Evolutionary conservation across 331 rosid species (phyloP).

Genomic region (Telfairia occidentalis): DNA sequence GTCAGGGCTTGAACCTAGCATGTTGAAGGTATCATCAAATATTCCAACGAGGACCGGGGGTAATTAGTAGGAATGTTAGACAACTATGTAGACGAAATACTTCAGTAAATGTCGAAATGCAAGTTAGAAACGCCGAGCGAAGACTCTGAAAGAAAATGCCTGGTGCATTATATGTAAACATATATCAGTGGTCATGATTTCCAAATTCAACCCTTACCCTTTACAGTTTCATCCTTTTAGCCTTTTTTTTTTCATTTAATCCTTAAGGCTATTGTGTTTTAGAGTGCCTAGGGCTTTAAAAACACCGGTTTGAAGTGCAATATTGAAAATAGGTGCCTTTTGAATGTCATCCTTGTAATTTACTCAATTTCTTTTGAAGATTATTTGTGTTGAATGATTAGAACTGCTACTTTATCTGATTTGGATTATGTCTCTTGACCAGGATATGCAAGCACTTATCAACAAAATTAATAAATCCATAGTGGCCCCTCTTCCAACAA

Average conservation of each 20-base stretch:
- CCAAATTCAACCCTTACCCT: background rate
- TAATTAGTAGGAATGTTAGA: background rate
- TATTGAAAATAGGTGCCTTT: background rate
- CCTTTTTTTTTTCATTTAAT: too few species aligned
- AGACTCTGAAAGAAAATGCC: background rate
- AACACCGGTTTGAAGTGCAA: background rate
- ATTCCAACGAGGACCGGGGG: background rate
- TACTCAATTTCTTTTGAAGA: background rate
- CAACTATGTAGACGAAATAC: background rate
- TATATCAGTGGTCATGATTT: background rate
- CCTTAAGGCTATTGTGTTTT: too few species aligned
- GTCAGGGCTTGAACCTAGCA: background rate
- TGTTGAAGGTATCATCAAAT: background rate
- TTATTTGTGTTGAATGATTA: background rate
- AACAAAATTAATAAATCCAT: conserved; percentile 88
- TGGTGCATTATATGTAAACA: background rate
- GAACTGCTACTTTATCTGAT: background rate
- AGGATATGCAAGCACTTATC: conserved; percentile 97
- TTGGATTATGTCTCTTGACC: conserved; percentile 27
- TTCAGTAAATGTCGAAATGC: background rate
- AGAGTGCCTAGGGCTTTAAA: too few species aligned
- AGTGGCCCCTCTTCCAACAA: conserved; percentile 93
- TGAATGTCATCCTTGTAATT: background rate
- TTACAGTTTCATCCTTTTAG: background rate
- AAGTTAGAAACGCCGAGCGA: background rate